Base-by-base conservation (phyloP, 345 rosid genomes). In the Zanthoxylum bungeanum region DNA sequence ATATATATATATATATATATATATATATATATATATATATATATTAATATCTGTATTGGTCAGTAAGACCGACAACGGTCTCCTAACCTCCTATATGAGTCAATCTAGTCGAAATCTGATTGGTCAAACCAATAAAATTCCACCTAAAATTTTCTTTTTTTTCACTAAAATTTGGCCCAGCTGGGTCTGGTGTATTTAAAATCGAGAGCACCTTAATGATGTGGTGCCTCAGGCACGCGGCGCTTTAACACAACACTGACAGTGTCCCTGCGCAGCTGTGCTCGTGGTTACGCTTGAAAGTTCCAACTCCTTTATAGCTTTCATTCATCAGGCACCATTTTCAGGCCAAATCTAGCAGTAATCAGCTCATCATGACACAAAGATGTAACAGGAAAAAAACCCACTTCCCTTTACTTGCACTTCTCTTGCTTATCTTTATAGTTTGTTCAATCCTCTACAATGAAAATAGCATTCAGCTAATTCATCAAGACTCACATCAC, bases 321-420 rank as follows among this genome's bases (percentile, higher is more conserved):
- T n/a, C n/a, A n/a, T n/a, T n/a, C n/a, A n/a, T n/a, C n/a, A n/a
- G n/a, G n/a, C 64, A 12, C 33, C 60, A 22, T 51, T 67, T 51
- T 42, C 8, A 31, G 12, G n/a, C 34, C 21, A 5, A 42, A 63
- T 42, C 34, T 40, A 39, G n/a, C 3, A 10, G 21, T 0, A 14
- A 25, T 58, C 25, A 6, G 34, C 17, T 34, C 4, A 25, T 10
- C 19, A 85, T 79, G 88, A 86, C 83, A 80, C 90, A 83, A 81
- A 87, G 87, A 82, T 92, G 97, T 88, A 85, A 59, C 81, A 83
- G 90, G 59, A 95, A 78, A 81, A 92, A 78, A 81, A 74, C 84
- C 75, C 93, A 85, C 7, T 76, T 88, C 52, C 97, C 88, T 21
- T n/a, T 92, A 19, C 69, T 86, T 0, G 87, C 80, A 6, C 28